Percentiles rank a stretch among this genome's conserved stretches.
Evolutionary conservation across 2,329 filamentous ascomycete species (phyloP).

Genomic region (Graphium sp.): DNA sequence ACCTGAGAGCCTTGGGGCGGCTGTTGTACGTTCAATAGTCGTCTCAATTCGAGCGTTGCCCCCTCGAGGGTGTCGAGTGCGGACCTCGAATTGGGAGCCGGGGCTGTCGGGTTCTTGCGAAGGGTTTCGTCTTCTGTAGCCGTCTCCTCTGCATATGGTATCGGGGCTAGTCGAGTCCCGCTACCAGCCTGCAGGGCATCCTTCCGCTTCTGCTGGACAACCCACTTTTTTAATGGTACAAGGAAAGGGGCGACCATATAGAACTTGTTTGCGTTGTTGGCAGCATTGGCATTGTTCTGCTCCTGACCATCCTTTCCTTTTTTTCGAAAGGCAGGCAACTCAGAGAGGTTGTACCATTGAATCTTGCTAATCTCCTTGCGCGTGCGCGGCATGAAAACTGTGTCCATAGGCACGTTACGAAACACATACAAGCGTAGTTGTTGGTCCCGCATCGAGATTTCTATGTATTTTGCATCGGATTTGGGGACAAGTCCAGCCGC

Average conservation of each 20-base stretch:
- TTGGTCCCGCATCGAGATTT: conserved; percentile 81
- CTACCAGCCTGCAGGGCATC: conserved; percentile 32
- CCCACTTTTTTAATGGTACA: conserved; percentile 74
- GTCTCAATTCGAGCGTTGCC: conserved; percentile 33
- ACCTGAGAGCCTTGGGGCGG: conserved; percentile 29
- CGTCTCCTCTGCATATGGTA: conserved; percentile 28
- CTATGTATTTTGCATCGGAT: conserved; percentile 64
- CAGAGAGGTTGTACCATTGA: conserved; percentile 80
- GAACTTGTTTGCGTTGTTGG: conserved; percentile 65
- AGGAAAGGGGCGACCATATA: conserved; percentile 97
- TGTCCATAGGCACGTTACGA: conserved; percentile 72
- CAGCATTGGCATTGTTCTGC: conserved; percentile 38
- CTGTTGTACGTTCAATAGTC: conserved; percentile 37
- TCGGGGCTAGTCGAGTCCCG: conserved; percentile 14
- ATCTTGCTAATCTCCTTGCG: conserved; percentile 97
- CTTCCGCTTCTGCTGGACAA: conserved; percentile 65
- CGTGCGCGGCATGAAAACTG: conserved; percentile 74
- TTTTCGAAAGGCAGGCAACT: conserved; percentile 68
- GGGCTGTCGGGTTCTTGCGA: conserved; percentile 15
- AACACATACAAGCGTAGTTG: conserved; percentile 89
- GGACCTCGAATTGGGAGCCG: conserved; percentile 15
- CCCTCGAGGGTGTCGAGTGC: conserved; percentile 31
- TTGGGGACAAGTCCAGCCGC: conserved; percentile 61
- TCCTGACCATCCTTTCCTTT: conserved; percentile 33
- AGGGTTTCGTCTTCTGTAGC: conserved; percentile 46